Conservation (phyloP, 768 basidiomycete genomes). For the Phylloporus arenicola region DNA sequence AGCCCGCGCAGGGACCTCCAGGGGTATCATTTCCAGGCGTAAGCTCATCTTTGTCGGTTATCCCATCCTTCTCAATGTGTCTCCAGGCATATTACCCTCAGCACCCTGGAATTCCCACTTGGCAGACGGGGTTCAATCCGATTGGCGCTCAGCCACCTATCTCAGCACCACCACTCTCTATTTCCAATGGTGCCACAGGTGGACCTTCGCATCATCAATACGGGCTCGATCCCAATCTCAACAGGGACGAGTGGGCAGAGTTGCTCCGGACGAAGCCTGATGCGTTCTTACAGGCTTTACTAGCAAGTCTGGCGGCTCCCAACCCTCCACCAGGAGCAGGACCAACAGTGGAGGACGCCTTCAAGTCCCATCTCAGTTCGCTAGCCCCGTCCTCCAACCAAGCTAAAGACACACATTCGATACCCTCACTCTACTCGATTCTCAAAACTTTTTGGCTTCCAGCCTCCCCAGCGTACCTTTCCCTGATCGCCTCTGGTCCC, state of each 20-base stretch:
- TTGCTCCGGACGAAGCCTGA: conserved; percentile 52
- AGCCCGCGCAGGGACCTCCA: conserved; percentile 19
- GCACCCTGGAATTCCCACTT: conserved; percentile 28
- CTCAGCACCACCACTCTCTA: conserved; percentile 31
- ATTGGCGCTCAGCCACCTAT: conserved; percentile 23
- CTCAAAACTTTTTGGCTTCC: conserved; percentile 84
- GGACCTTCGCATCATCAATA: conserved; percentile 25
- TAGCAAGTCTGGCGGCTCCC: conserved; percentile 55
- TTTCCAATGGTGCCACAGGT: conserved; percentile 23
- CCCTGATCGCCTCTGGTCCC: conserved; percentile 65
- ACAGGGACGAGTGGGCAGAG: conserved; percentile 61
- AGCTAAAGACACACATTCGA: conserved; percentile 41
- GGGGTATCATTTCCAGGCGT: conserved; percentile 31
- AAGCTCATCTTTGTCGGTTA: conserved; percentile 1
- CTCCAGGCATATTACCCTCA: conserved; percentile 29
- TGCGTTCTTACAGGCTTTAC: conserved; percentile 50
- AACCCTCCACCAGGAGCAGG: conserved; percentile 58
- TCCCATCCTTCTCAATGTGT: conserved; percentile 1
- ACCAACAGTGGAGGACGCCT: conserved; percentile 68
- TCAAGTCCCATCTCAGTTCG: conserved; percentile 69
- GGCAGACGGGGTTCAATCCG: conserved; percentile 28
- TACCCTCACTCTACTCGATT: conserved; percentile 69
- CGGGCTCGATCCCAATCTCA: conserved; percentile 48
- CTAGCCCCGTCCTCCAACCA: conserved; percentile 47
- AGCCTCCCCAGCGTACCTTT: conserved; percentile 70